Evolutionary conservation across 495 filamentous ascomycete genomes (phyloP), one percentile per base, ranked within the genome.

Genomic region (Glarea lozoyensis): DNA sequence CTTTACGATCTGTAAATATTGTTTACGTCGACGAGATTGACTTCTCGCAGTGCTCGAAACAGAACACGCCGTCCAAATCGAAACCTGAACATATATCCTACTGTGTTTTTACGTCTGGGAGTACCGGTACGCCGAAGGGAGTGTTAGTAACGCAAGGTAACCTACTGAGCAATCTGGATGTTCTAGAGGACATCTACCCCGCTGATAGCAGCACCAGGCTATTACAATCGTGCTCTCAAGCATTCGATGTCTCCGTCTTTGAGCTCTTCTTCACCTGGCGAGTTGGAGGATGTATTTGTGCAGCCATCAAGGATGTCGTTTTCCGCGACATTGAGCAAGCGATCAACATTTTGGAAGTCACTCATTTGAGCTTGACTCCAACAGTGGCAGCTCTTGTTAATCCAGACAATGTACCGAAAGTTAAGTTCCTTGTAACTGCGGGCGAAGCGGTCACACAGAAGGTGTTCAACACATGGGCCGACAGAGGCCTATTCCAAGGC

Each of bases 181-280:
- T 67, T 4, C 61, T 90, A 10, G 59, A 64, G 4, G 59, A 65
- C 7, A 62, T 81, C 2, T 90, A 88, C 56, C 76, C 80, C 1
- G 57, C 62, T 0, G 42, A 51, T 0, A 42, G 53, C 2, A 54
- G 56, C 3, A 67, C 76, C 1, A 69, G 72, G 21, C 59, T 88
- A 17, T 59, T 93, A 2, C 84, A 88, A 52, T 75, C 81, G 7
- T 86, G 78, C 49, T 83, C 80, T 0, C 77, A 83, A 54, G 77
- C 76, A 12, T 89, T 86, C 52, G 80, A 86, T 55, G 78, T 86
- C 13, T 86, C 82, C 1, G 80, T 90, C 1, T 86, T 87, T 49
- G 86, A 88, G 48, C 81, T 87, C 12, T 86, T 89, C 52, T 87
- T 84, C 45, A 60, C 85, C 9, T 88, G 82, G 84, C 69, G 69